Conservation (phyloP, 352 stramenopile genomes). For the Thalassiosira livingstoniorum region DNA sequence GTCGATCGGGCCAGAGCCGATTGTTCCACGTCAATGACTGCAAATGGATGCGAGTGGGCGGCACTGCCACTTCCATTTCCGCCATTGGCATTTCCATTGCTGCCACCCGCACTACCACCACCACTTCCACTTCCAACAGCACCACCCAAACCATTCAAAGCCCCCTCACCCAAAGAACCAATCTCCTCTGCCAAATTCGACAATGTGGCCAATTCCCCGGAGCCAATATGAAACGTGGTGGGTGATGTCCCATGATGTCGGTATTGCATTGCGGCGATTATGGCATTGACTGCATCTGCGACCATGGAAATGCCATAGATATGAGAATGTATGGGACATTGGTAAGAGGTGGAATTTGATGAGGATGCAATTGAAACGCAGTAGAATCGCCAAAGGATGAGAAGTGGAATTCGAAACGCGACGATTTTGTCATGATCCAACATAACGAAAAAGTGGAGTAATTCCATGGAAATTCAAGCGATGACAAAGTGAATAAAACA, state of each 20-base stretch:
- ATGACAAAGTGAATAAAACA: background rate
- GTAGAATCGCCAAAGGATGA: too few relatives aligned
- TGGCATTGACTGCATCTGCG: constrained; percentile 68
- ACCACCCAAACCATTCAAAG: too few relatives aligned
- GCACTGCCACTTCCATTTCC: constrained; percentile 1
- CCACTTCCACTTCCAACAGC: too few relatives aligned
- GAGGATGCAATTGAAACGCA: too few relatives aligned
- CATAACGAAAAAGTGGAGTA: background rate
- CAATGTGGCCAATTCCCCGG: constrained; percentile 46
- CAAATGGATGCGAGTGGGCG: constrained; percentile 11
- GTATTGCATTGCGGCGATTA: constrained; percentile 81
- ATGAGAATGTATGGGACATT: background rate
- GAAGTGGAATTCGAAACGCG: too few relatives aligned
- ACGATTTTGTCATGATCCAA: too few relatives aligned
- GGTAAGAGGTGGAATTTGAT: too few relatives aligned
- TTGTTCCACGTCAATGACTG: constrained; percentile 50
- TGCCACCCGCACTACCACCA: too few relatives aligned
- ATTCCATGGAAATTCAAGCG: background rate
- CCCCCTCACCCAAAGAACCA: constrained; percentile 26
- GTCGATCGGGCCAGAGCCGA: constrained; percentile 37
- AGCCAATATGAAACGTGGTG: constrained; percentile 60
- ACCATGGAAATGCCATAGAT: background rate
- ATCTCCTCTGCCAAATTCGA: constrained; percentile 50
- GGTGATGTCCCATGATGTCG: constrained; percentile 44
- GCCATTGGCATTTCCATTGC: too few relatives aligned